A percentile compares a stretch with the other conserved stretches of the same genome.
Conservation (phyloP, 352 stramenopile genomes). For the Phytophthora pistaciae region DNA sequence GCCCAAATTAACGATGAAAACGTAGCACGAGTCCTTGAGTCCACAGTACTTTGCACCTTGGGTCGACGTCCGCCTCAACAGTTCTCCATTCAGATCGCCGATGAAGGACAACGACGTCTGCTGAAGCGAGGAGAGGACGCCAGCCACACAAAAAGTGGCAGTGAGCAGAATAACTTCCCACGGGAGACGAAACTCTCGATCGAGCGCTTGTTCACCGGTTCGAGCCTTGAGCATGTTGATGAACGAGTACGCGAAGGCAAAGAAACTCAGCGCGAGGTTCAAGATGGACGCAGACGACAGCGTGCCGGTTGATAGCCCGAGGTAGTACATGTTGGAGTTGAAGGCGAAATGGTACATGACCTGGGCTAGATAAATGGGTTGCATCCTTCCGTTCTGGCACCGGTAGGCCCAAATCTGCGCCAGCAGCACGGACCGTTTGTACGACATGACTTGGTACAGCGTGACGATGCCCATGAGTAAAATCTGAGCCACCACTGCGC, state of each 20-base stretch:
- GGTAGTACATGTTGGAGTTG: slow-evolving; percentile 40
- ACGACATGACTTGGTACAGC: slow-evolving; percentile 35
- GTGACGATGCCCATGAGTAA: slow-evolving; percentile 31
- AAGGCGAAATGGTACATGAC: slow-evolving; percentile 35
- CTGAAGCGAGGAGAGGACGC: slow-evolving; percentile 11
- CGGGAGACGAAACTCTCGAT: slow-evolving; percentile 30
- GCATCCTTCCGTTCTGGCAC: slow-evolving; percentile 38
- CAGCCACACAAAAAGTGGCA: slow-evolving; percentile 9
- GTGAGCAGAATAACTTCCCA: slow-evolving; percentile 29
- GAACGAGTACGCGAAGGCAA: slow-evolving; percentile 28
- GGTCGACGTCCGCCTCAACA: slow-evolving; percentile 27
- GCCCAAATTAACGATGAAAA: slow-evolving; percentile 34
- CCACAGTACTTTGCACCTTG: slow-evolving; percentile 33
- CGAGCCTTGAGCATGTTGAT: slow-evolving; percentile 37
- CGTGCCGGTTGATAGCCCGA: slow-evolving; percentile 28
- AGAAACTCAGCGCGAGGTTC: slow-evolving; percentile 29
- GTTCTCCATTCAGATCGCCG: slow-evolving; percentile 25
- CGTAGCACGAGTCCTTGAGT: slow-evolving; percentile 38
- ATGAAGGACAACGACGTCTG: slow-evolving; percentile 20
- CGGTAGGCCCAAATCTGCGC: slow-evolving; percentile 36
- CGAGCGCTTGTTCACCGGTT: slow-evolving; percentile 18
- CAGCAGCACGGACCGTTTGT: slow-evolving; percentile 30
- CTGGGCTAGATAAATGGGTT: slow-evolving; percentile 34
- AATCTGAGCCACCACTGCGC: slow-evolving; percentile 28
- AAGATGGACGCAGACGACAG: slow-evolving; percentile 24